These are phyloP conservation scores for Strobilomyces confusus DNA, from an alignment of 768 basidiomycete genomes.

Conservation along the genomic window DNA sequence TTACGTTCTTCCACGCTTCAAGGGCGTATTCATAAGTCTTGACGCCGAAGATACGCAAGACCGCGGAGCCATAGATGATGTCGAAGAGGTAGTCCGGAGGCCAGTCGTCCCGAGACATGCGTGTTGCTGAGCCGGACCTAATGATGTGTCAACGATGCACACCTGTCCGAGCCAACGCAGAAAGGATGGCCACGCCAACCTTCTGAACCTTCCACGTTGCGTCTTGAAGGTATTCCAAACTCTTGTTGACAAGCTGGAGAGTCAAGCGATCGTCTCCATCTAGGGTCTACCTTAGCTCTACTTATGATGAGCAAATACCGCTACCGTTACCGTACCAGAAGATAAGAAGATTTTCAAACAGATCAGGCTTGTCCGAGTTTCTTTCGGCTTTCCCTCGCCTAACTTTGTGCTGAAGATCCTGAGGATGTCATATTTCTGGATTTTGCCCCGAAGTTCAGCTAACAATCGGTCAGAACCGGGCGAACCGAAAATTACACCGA, in stretches of 20 bases:
- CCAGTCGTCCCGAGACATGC: no score
- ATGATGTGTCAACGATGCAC: neutral
- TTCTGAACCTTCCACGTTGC: constrained; percentile 18
- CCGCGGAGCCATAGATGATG: no score
- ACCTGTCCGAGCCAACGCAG: constrained; percentile 20
- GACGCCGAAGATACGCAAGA: no score
- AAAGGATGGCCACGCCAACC: constrained; percentile 22
- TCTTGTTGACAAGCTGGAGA: constrained; percentile 6
- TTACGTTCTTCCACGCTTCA: no score
- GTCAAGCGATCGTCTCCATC: constrained; percentile 10
- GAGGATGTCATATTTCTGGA: constrained; percentile 13
- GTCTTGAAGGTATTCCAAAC: constrained; percentile 3
- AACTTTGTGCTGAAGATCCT: constrained; percentile 16
- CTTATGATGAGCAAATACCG: no score
- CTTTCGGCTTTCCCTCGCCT: constrained; percentile 8
- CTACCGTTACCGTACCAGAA: constrained; percentile 10
- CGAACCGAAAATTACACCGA: neutral
- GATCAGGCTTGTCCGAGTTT: constrained; percentile 20
- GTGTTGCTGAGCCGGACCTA: no score
- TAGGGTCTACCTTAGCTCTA: constrained; percentile 1
- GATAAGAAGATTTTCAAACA: constrained; percentile 20
- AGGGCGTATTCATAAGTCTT: no score
- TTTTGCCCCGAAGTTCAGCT: constrained; percentile 14
- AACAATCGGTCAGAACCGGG: neutral
- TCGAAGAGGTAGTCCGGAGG: no score